Evolutionary conservation across 352 stramenopile genomes (phyloP), one percentile per base, ranked within the genome.

Genomic region (Phytophthora colocasiae): DNA sequence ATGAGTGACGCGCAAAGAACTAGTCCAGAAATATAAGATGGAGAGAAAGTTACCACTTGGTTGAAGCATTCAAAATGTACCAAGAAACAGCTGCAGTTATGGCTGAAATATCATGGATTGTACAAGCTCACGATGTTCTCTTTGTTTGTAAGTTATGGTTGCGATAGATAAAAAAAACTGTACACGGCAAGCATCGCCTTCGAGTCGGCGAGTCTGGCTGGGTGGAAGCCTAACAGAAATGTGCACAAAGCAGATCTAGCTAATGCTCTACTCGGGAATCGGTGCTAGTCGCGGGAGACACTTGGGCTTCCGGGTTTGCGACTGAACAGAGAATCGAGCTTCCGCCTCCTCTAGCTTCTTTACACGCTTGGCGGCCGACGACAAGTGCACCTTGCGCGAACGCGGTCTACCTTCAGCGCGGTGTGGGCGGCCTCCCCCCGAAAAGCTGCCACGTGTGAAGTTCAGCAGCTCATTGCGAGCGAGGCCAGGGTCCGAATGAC

Each of bases 301-400:
- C 62, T 81, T 83, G 29, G 72, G 68, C 47, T 66, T 77, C 39
- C 66, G 57, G 49, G 48, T 40, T 49, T 77, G 53, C 49, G 69
- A 48, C 55, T 78, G 63, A 54, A 76, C 43, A 41, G 65, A 78
- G 56, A 92, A 92, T 15, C 83, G 80, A 12, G 85, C 85, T 58
- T 94, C 86, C 40, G 89, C 75, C 48, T 94, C 86, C 51, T 94
- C 86, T n/a, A 92, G 78, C 52, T 79, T 88, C 69, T 94, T 92
- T 9, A 92, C 80, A 47, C 86, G 86, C 78, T 94, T 94, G 45
- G 86, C 86, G 9, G 84, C 86, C 12, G 86, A 92, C 27, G 86
- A 94, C 58, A 92, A 69, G 51, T 94, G 84, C 54, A 94, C 81
- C 22, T 87, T 87, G 22, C 86, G 83, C 19, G 63, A 76, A 54